phyloP scores from a whole-genome alignment of 805 yeast species.

The Lipomyces sp. region DNA sequence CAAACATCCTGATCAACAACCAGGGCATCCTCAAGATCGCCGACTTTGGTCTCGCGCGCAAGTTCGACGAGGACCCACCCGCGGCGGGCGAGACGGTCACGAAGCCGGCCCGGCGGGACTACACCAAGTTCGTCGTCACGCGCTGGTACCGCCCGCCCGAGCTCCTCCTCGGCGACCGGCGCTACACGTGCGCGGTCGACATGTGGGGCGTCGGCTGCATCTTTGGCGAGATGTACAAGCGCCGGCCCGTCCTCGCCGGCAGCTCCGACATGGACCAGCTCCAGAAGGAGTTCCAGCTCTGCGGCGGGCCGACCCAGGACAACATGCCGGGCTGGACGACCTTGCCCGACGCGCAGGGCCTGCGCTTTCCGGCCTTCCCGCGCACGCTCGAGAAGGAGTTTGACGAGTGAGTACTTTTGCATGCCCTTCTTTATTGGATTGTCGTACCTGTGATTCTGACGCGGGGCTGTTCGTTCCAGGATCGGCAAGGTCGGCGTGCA shows the following conservation, averaged over 20 bases:
- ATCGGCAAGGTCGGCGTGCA: constrained; percentile 47
- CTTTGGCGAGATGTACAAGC: constrained; percentile 81
- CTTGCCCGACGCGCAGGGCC: constrained; percentile 49
- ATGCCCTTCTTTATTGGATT: neutral
- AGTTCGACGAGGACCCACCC: constrained; percentile 62
- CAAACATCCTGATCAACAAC: constrained; percentile 79
- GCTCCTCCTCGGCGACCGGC: constrained; percentile 75
- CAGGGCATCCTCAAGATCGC: constrained; percentile 83
- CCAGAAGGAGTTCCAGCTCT: constrained; percentile 67
- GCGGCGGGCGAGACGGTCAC: constrained; percentile 47
- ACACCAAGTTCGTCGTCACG: constrained; percentile 81
- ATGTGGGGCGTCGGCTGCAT: constrained; percentile 96
- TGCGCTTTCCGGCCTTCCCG: constrained; percentile 8
- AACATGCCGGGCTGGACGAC: constrained; percentile 87
- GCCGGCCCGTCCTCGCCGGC: constrained; percentile 82
- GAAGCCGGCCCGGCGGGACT: constrained; percentile 40
- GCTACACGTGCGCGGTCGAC: constrained; percentile 91
- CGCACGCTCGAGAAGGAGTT: constrained; percentile 40
- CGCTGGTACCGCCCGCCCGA: constrained; percentile 99
- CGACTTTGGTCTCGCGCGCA: constrained; percentile 91
- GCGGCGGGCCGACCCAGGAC: constrained; percentile 91
- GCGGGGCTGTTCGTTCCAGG: too few relatives aligned
- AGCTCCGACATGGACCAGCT: constrained; percentile 85
- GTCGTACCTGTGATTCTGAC: neutral
- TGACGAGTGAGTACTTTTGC: constrained; percentile 46